Base-by-base conservation (phyloP, 345 rosid species). In the Salix dunnii region DNA sequence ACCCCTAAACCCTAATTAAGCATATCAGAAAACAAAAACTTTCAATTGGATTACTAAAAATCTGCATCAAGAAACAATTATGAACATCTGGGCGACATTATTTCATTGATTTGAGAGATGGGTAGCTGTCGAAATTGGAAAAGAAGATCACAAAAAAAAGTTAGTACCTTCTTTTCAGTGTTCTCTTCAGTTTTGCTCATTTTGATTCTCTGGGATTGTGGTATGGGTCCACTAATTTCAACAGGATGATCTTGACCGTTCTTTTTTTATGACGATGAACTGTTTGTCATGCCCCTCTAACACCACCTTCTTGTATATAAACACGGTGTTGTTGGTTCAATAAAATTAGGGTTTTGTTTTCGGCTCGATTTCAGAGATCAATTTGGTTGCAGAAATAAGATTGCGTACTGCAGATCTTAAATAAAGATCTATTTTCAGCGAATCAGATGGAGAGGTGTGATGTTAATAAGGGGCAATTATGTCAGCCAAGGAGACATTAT, bases 141-240 rank as follows among this genome's bases (percentile, higher is more conserved):
- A 23, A 76, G 27, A 31, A 23, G 67, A 31, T 25, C 9, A 28
- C 17, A 11, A 55, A 71, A 40, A 40, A 12, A 18, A 30, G 2
- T 7, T 71, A 12, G n/a, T 76, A 80, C 88, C 88, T 84, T 84
- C 81, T 79, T 85, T 70, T 85, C 87, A 40, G 65, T 10, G 31
- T 53, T 53, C 60, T 89, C 93, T 30, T 89, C 92, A 21, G 89
- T 53, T 86, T 88, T 89, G 80, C 74, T 85, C 89, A 88, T 88
- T 75, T 86, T 87, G 67, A 77, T 79, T 68, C 81, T 82, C 73
- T 76, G 83, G 7, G 88, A 78, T 74, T 88, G 84, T 9, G 68
- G 53, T 18, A 84, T 42, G 43, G 84, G 67, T 28, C 72, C 88
- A 70, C 83, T 83, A n/a, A 69, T 74, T 70, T 82, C 86, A 53